Conservation (phyloP, 768 basidiomycete genomes). For the Tephrocybe sp. region DNA sequence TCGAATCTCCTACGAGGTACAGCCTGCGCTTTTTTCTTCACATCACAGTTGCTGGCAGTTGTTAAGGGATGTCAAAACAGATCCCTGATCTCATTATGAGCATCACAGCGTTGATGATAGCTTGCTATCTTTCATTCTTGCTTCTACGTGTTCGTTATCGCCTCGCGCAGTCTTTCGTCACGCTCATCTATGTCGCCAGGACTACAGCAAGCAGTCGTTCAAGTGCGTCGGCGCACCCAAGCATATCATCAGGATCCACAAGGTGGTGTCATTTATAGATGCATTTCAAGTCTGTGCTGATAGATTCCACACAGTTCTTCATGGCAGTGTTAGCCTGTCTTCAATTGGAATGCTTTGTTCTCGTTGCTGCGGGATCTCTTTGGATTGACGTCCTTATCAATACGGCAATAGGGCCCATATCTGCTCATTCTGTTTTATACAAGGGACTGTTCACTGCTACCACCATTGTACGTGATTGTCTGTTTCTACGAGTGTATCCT, state of each 20-base stretch:
- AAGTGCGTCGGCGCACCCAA: conserved; percentile 51
- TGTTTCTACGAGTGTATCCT: not conserved
- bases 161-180: not conserved
- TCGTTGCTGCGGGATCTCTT: conserved; percentile 46
- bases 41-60: too few species aligned
- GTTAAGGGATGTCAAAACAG: conserved; percentile 23
- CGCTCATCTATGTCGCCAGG: conserved; percentile 21
- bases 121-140: conserved; percentile 40
- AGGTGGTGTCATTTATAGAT: conserved; percentile 26
- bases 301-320: conserved; percentile 37
- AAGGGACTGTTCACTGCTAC: conserved; percentile 43
- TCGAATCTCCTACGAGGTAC: conserved; percentile 41
- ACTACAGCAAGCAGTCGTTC: conserved; percentile 46
- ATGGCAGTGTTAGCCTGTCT: conserved; percentile 52
- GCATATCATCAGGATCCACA: conserved; percentile 48
- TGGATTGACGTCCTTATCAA: conserved; percentile 55
- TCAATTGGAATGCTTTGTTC: conserved; percentile 51
- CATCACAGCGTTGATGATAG: conserved; percentile 37
- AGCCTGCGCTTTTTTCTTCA: conserved; percentile 5
- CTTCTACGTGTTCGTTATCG: conserved; percentile 35
- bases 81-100: conserved; percentile 48
- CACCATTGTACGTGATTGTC: conserved; percentile 33
- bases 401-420: conserved; percentile 41
- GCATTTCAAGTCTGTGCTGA: not conserved
- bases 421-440: conserved; percentile 38